Conservation (phyloP, 2,329 filamentous ascomycete genomes). For the Dactylellina leptospora region DNA sequence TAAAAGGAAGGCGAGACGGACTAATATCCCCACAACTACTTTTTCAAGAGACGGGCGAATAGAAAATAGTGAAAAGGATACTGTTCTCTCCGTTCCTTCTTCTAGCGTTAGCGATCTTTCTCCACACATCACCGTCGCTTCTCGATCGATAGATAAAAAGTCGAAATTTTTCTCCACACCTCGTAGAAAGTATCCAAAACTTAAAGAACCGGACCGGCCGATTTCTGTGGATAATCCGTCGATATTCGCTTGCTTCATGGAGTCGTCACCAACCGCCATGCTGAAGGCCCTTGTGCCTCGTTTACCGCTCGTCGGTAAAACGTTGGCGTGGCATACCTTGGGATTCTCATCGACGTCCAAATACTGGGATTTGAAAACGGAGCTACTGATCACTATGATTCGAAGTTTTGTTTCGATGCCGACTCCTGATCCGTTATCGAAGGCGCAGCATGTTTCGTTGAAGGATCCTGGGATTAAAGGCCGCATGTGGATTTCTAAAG, state of each 20-base stretch:
- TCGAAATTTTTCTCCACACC: background rate
- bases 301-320: slow-evolving; percentile 43
- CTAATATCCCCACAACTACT: slow-evolving; percentile 3
- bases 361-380: slow-evolving; percentile 81
- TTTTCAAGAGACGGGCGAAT: slow-evolving; percentile 6
- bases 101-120: too few relatives aligned
- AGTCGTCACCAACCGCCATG: slow-evolving; percentile 21
- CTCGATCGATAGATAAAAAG: background rate
- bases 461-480: slow-evolving; percentile 77
- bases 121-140: background rate
- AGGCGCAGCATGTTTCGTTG: slow-evolving; percentile 71
- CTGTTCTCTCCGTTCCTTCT: background rate
- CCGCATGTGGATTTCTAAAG: slow-evolving; percentile 80
- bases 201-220: slow-evolving; percentile 35
- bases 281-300: slow-evolving; percentile 33
- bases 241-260: slow-evolving; percentile 50
- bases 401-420: slow-evolving; percentile 68
- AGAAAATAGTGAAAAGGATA: slow-evolving; percentile 7
- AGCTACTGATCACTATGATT: slow-evolving; percentile 76
- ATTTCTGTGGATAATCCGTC: slow-evolving; percentile 43
- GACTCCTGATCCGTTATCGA: slow-evolving; percentile 66
- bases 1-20: slow-evolving; percentile 40
- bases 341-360: slow-evolving; percentile 74
- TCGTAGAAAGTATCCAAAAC: slow-evolving; percentile 3
- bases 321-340: slow-evolving; percentile 71